These are phyloP conservation scores for Podaxis sp. DNA, from an alignment of 768 basidiomycete species.

Conservation along the genomic window DNA sequence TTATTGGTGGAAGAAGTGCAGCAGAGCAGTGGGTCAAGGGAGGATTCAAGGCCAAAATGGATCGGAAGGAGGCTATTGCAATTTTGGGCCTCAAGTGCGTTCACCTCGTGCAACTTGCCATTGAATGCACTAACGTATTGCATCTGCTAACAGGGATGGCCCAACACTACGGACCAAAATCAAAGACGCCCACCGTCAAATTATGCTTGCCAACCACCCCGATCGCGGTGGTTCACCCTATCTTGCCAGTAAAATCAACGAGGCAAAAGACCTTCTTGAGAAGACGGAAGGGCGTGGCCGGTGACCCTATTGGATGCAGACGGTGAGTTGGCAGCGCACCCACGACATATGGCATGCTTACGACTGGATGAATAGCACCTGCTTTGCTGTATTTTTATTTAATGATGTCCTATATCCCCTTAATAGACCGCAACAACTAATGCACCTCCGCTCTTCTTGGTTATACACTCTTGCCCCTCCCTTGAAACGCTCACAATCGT, in stretches of 20 bases:
- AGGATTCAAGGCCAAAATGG: constrained; percentile 96
- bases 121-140: constrained; percentile 5
- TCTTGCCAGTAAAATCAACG: constrained; percentile 97
- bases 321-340: background rate
- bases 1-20: constrained; percentile 56
- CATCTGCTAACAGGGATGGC: constrained; percentile 61
- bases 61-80: constrained; percentile 87
- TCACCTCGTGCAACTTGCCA: constrained; percentile 2
- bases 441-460: constrained; percentile 6
- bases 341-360: background rate
- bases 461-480: background rate
- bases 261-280: constrained; percentile 92
- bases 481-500: background rate
- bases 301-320: constrained; percentile 16
- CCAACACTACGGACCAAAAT: constrained; percentile 71
- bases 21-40: constrained; percentile 90
- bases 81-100: constrained; percentile 92
- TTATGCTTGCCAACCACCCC: constrained; percentile 99
- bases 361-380: background rate
- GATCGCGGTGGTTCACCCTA: constrained; percentile 99
- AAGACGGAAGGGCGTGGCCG: constrained; percentile 62
- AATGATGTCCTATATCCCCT: background rate
- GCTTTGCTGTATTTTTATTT: constrained; percentile 14
- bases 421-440: constrained; percentile 12
- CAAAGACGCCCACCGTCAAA: constrained; percentile 94